Conservation (phyloP, 148 eudicot species). For the Nepenthes mirabilis region DNA sequence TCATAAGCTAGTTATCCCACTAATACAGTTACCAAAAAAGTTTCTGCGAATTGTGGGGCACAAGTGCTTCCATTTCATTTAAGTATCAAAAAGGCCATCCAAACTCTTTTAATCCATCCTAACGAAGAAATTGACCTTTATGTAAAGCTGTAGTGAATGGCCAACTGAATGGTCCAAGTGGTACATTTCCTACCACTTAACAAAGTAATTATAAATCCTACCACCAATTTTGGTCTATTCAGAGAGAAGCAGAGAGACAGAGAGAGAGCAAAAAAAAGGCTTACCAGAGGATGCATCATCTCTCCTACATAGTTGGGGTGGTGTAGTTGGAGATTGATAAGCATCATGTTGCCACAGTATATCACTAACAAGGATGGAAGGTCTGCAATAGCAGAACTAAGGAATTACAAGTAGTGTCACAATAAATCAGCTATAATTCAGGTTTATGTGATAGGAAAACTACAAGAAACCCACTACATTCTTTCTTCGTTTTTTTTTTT, state of each 20-base stretch:
- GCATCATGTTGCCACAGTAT: slow-evolving; percentile 61
- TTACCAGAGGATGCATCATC: slow-evolving; percentile 52
- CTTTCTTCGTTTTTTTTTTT: neutral
- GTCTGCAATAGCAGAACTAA: slow-evolving; percentile 36
- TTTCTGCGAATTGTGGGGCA: no score
- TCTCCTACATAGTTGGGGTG: slow-evolving; percentile 42
- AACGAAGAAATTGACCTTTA: no score
- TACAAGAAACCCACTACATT: neutral
- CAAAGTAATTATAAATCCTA: neutral
- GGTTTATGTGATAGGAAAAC: neutral
- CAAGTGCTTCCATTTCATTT: no score
- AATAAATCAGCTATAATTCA: no score
- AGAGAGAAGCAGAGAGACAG: neutral
- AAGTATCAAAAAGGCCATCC: no score
- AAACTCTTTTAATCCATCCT: no score
- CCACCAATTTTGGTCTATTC: neutral
- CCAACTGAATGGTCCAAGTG: no score
- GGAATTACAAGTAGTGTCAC: no score
- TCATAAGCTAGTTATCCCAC: no score
- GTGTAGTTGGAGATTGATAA: slow-evolving; percentile 26
- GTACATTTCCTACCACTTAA: no score
- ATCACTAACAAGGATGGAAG: slow-evolving; percentile 83
- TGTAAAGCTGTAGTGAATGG: no score
- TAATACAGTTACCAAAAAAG: no score
- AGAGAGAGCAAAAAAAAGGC: neutral